Evolutionary conservation across 106 monocot genomes (phyloP).

Genomic region (Phalaenopsis aphrodite): DNA sequence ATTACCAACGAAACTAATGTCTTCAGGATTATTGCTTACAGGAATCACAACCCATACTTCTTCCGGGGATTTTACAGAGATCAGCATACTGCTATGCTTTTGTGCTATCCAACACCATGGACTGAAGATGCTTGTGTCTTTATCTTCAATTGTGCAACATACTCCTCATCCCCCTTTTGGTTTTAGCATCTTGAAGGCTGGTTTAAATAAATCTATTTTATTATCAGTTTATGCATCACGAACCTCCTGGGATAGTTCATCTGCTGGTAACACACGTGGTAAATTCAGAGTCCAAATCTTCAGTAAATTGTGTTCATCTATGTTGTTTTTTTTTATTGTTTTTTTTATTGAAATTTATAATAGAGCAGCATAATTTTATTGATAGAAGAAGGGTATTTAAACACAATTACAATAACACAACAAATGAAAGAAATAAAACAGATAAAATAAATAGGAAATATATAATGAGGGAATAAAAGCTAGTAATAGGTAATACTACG

Average conservation of each 20-base stretch:
- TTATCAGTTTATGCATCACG: constrained; percentile 80
- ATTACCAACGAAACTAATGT: constrained; percentile 7
- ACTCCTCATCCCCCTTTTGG: constrained; percentile 79
- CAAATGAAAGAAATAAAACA: too few species aligned
- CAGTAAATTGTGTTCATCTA: not conserved
- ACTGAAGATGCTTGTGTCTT: constrained; percentile 72
- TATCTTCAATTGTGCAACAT: constrained; percentile 74
- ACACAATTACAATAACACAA: too few species aligned
- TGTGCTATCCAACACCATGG: constrained; percentile 98
- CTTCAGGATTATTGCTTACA: constrained; percentile 19
- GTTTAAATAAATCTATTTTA: constrained; percentile 79
- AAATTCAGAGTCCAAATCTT: constrained; percentile 6
- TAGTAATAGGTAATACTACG: too few species aligned
- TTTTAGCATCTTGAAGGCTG: constrained; percentile 87
- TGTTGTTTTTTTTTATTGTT: not conserved
- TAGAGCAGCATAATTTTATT: too few species aligned
- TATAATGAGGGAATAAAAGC: too few species aligned
- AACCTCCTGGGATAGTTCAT: constrained; percentile 22
- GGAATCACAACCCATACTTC: constrained; percentile 54
- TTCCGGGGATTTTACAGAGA: constrained; percentile 59
- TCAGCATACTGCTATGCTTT: constrained; percentile 70
- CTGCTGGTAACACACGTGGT: constrained; percentile 48
- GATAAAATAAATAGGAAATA: too few species aligned
- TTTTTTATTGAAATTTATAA: not conserved
- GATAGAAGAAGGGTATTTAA: too few species aligned